A percentile compares a stretch with the other conserved stretches of the same genome.
Evolutionary conservation across 176 grass and related monocot genomes (phyloP).

Genomic region (Urochloa ruziziensis): DNA sequence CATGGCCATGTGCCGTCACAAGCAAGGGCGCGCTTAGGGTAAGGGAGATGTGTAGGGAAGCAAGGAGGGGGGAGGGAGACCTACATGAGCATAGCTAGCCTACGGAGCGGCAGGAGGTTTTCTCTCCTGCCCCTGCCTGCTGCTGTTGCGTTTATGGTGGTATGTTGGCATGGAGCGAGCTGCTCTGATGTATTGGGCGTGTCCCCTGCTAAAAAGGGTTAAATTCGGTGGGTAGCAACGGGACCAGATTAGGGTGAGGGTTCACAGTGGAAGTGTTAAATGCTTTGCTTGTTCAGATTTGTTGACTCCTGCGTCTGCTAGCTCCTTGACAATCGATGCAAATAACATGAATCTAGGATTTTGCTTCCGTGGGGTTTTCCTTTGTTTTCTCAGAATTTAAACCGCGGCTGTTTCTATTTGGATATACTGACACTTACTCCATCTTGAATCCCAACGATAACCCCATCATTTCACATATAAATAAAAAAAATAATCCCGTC

Average conservation of each 20-base stretch:
- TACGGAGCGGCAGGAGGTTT: conserved; percentile 23
- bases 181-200: conserved; percentile 25
- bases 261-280: conserved; percentile 40
- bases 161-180: conserved; percentile 20
- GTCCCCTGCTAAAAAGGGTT: conserved; percentile 30
- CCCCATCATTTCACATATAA: no score
- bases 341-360: background rate
- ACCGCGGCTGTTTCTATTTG: background rate
- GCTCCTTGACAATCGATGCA: background rate
- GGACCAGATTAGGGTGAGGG: conserved; percentile 41
- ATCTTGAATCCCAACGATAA: no score
- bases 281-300: conserved; percentile 17
- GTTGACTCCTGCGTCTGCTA: background rate
- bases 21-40: background rate
- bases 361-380: background rate
- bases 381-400: background rate
- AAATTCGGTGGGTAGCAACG: conserved; percentile 22
- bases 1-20: conserved; percentile 32
- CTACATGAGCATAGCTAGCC: background rate
- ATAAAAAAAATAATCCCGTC: no score
- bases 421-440: no score
- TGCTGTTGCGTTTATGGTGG: conserved; percentile 15
- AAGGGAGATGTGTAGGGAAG: background rate
- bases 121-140: conserved; percentile 13
- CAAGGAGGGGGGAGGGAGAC: background rate